Conservation (phyloP, 2,329 filamentous ascomycete species). For the Xylariales sp. region DNA sequence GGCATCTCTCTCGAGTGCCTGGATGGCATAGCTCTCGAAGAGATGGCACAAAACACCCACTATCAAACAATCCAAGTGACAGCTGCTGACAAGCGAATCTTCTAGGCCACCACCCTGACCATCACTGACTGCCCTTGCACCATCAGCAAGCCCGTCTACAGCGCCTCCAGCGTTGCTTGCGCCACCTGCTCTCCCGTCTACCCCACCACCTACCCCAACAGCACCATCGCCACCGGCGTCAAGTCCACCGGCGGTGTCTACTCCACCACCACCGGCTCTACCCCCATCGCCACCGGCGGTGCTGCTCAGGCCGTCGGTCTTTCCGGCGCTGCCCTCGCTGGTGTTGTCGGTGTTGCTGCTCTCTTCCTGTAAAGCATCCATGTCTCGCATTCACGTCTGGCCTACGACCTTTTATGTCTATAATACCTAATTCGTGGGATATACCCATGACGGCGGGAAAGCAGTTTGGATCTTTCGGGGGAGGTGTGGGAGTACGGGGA, state of each 20-base stretch:
- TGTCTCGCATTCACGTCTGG: constrained; percentile 22
- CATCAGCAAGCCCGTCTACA: constrained; percentile 53
- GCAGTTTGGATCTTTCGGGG: constrained; percentile 23
- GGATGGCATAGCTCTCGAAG: too few species aligned
- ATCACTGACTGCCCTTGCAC: constrained; percentile 71
- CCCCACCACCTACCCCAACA: constrained; percentile 28
- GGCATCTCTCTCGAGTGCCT: too few species aligned
- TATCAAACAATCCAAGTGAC: constrained; percentile 2
- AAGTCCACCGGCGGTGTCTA: constrained; percentile 5
- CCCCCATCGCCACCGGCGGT: constrained; percentile 45
- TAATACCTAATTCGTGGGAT: constrained; percentile 36
- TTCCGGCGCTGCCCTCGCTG: constrained; percentile 56
- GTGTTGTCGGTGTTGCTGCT: constrained; percentile 55
- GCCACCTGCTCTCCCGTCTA: constrained; percentile 15
- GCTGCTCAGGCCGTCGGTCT: constrained; percentile 52
- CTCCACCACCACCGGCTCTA: constrained; percentile 22
- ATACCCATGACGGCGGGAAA: constrained; percentile 34
- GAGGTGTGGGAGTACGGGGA: constrained; percentile 17
- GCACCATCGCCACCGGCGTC: constrained; percentile 27
- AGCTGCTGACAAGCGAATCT: too few species aligned
- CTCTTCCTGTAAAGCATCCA: constrained; percentile 11
- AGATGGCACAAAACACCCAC: too few species aligned
- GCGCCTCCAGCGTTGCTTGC: constrained; percentile 42
- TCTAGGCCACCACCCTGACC: constrained; percentile 62
- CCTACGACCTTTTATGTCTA: constrained; percentile 36